phyloP scores from a whole-genome alignment of 2,329 filamentous ascomycete genomes.

The Penicillium concentricum region DNA sequence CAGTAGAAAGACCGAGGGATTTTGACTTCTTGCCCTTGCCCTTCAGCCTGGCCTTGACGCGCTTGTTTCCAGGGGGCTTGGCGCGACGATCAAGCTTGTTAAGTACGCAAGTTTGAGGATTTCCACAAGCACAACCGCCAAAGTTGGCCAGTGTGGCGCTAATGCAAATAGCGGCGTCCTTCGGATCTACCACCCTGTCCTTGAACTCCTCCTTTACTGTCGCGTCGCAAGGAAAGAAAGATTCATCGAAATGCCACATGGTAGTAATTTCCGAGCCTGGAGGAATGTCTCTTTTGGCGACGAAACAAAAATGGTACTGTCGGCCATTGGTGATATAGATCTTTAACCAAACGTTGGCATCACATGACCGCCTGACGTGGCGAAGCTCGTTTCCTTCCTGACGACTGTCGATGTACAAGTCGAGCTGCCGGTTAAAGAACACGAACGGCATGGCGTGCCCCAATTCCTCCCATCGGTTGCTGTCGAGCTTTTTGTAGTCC shows the following conservation, averaged over 20 bases:
- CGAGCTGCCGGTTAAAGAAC: conserved; percentile 83
- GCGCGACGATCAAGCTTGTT: conserved; percentile 45
- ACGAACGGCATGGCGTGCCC: conserved; percentile 66
- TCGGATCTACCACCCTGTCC: conserved; percentile 42
- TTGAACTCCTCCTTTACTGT: conserved; percentile 23
- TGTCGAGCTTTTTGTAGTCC: conserved; percentile 65
- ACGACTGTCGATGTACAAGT: conserved; percentile 89
- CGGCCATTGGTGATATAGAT: conserved; percentile 76
- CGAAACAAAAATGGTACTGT: conserved; percentile 89
- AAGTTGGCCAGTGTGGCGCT: conserved; percentile 51
- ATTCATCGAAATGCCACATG: conserved; percentile 48
- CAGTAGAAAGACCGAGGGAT: conserved; percentile 40
- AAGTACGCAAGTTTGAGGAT: conserved; percentile 39
- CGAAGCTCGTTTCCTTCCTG: conserved; percentile 81
- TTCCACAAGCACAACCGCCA: conserved; percentile 50
- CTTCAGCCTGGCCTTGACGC: conserved; percentile 41
- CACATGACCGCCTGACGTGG: conserved; percentile 89
- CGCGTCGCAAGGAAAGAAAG: conserved; percentile 27
- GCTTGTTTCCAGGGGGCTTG: conserved; percentile 9
- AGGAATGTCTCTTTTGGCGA: conserved; percentile 74
- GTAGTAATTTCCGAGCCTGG: conserved; percentile 52
- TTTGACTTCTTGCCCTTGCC: conserved; percentile 45
- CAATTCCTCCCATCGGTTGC: conserved; percentile 67
- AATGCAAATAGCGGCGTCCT: conserved; percentile 45
- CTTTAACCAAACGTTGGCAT: conserved; percentile 82